A percentile compares a stretch with the other conserved stretches of the same genome.
Conservation (phyloP, 768 basidiomycete genomes). For the Krasilnikovozyma curviuscula region DNA sequence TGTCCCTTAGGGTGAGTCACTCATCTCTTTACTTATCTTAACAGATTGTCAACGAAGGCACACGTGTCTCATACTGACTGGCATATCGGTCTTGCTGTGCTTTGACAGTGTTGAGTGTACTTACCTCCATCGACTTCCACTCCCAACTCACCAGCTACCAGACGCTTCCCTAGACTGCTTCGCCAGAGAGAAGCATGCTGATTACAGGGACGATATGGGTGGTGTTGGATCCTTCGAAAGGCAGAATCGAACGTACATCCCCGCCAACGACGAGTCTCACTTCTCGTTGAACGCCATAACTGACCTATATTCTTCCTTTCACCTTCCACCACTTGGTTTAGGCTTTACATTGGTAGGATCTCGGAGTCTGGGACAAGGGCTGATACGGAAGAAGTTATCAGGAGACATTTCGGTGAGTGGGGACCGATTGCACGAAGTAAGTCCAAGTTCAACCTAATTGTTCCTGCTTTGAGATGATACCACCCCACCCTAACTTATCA, state of each 20-base stretch:
- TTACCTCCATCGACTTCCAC: conserved; percentile 76
- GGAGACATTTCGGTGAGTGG: conserved; percentile 87
- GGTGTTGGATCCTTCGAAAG: conserved; percentile 92
- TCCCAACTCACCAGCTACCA: conserved; percentile 44
- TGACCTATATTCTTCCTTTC: too few species aligned
- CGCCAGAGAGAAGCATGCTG: conserved; percentile 85
- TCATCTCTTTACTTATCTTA: neutral
- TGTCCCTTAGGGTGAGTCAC: conserved; percentile 62
- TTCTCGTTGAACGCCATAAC: neutral
- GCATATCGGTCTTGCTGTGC: neutral
- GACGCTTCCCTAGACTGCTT: conserved; percentile 95
- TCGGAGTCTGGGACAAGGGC: conserved; percentile 44
- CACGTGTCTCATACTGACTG: neutral
- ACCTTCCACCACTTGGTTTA: too few species aligned
- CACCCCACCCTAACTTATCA: neutral
- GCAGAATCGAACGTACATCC: conserved; percentile 55
- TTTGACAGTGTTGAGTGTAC: conserved; percentile 51
- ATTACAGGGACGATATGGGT: conserved; percentile 98
- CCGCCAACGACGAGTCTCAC: neutral
- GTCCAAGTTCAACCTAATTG: conserved; percentile 23
- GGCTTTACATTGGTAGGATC: conserved; percentile 76
- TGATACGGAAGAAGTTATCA: conserved; percentile 81
- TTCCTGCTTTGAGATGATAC: neutral
- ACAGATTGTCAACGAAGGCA: neutral
- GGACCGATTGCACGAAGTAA: conserved; percentile 77